Conservation (phyloP, 2,329 filamentous ascomycete species). For the Aspergillus nomiae region DNA sequence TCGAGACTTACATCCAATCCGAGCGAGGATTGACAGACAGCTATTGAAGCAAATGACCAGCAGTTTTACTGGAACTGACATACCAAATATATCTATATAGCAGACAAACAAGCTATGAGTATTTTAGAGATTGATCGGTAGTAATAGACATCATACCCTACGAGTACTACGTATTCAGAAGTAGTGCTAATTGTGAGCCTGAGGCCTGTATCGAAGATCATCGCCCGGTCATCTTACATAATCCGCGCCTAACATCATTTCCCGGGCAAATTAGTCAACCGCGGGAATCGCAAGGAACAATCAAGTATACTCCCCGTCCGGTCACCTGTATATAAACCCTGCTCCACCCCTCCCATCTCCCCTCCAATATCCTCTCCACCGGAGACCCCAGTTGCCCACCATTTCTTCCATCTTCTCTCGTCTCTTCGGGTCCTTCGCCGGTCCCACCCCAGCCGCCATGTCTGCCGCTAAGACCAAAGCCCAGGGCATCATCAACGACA, state of each 20-base stretch:
- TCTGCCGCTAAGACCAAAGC: conserved; percentile 81
- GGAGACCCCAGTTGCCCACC: conserved; percentile 35
- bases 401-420: conserved; percentile 70
- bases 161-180: neutral
- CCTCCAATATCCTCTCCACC: conserved; percentile 4
- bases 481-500: conserved; percentile 83
- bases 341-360: neutral
- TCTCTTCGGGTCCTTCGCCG: conserved; percentile 66
- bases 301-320: neutral
- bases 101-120: neutral
- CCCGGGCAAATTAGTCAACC: neutral
- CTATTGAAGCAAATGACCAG: neutral
- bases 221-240: neutral
- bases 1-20: neutral
- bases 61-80: neutral
- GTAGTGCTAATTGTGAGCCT: neutral
- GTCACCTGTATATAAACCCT: conserved; percentile 2
- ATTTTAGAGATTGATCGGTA: neutral
- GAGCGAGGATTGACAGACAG: neutral
- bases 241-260: conserved; percentile 13
- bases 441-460: conserved; percentile 67
- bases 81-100: neutral
- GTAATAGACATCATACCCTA: neutral
- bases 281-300: neutral
- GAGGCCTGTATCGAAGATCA: neutral